Conservation (phyloP, 2,329 filamentous ascomycete genomes). For the Lachnellula hyalina region DNA sequence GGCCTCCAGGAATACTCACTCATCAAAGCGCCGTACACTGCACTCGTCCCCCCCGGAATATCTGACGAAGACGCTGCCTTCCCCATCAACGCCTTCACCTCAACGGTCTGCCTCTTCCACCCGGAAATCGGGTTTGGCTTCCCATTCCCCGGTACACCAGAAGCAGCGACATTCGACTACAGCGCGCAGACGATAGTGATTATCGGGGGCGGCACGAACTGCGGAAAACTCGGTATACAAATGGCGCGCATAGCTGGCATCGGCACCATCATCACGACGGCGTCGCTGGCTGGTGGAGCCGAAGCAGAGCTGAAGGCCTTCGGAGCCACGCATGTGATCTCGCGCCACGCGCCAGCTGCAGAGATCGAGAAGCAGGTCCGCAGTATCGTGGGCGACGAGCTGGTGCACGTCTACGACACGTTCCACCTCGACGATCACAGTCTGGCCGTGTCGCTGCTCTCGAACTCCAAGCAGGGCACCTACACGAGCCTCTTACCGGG, state of each 20-base stretch:
- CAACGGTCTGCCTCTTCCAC: constrained; percentile 12
- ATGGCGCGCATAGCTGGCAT: constrained; percentile 34
- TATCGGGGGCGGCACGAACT: constrained; percentile 34
- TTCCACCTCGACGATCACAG: constrained; percentile 26
- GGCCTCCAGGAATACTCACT: constrained; percentile 38
- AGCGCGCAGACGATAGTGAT: constrained; percentile 25
- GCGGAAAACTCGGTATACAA: constrained; percentile 32
- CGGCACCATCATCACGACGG: constrained; percentile 35
- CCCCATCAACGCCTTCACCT: constrained; percentile 34
- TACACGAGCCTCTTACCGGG: constrained; percentile 28
- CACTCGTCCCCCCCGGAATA: constrained; percentile 32
- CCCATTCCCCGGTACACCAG: constrained; percentile 26
- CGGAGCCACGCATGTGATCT: constrained; percentile 39
- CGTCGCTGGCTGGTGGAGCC: constrained; percentile 19
- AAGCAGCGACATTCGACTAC: constrained; percentile 24
- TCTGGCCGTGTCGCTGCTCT: constrained; percentile 33
- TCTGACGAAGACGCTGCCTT: constrained; percentile 34
- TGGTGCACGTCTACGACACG: constrained; percentile 36
- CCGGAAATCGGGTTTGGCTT: constrained; percentile 24
- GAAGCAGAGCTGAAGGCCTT: constrained; percentile 27
- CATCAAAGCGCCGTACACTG: constrained; percentile 27
- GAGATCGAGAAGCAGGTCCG: constrained; percentile 31
- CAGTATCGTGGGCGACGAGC: constrained; percentile 35
- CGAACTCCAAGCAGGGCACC: constrained; percentile 32
- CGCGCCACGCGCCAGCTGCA: constrained; percentile 30